Evolutionary conservation across 306 rosid species (phyloP), one percentile per base, ranked within the genome.

Genomic region (Sechiopsis laciniata): DNA sequence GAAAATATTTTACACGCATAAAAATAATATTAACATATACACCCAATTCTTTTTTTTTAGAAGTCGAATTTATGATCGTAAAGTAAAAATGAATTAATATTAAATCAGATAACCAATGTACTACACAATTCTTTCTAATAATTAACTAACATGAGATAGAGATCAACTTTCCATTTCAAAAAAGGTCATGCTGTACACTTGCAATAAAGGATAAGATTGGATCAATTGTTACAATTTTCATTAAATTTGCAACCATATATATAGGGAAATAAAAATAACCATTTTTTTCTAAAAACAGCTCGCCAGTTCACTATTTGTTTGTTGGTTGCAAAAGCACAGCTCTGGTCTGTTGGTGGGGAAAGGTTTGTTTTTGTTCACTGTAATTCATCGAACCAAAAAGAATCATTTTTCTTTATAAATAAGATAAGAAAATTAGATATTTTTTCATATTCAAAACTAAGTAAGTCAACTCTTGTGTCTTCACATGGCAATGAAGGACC

Each of bases 401-500:
- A 7, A 12, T 51, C 0, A 1, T 26, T n/a, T 55, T 21, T 57
- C 1, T 8, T 57, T 21, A 57, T 57, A 57, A 57, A 57, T 57
- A 57, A 20, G 26, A 57, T 57, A 21, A 21, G 14, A 57, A 19
- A 57, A 19, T 7, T 10, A 32, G 35, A 57, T 29, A 50, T 11
- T 56, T 56, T 56, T 24, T 60, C 24, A 56, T n/a, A n/a, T n/a
- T n/a, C n/a, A n/a, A n/a, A 56, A 5, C 0, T 26, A 17, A 11
- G 29, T 60, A 12, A 24, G 66, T 60, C 66, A 60, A 60, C 66
- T 24, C 66, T 60, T 21, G 32, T 56, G 32, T 56, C 32, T 56
- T 12, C 32, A 56, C 62, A 20, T 56, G 66, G n/a, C 3, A 60
- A 60, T 6, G 42, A 60, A 3, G 37, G 37, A 32, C 37, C 37